phyloP scores from a whole-genome alignment of 768 basidiomycete species.

The Chalciporus sphaerocephalus region DNA sequence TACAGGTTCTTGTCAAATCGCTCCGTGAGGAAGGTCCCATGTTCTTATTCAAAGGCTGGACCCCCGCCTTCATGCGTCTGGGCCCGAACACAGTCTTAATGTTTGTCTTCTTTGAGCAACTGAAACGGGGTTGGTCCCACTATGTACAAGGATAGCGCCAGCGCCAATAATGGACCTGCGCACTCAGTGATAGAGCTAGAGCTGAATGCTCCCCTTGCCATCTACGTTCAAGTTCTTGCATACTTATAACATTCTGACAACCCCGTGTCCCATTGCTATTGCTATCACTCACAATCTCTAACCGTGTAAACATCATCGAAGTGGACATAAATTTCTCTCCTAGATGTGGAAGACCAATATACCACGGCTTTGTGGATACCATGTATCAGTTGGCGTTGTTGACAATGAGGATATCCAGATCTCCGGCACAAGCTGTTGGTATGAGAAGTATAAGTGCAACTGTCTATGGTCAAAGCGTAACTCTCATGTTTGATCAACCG shows the following conservation, averaged over 20 bases:
- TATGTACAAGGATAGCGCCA: neutral
- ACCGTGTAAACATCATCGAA: neutral
- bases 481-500: too few species aligned
- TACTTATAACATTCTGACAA: neutral
- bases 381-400: neutral
- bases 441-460: too few species aligned
- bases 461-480: too few species aligned
- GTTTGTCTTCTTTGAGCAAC: slow-evolving; percentile 87
- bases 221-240: neutral
- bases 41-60: slow-evolving; percentile 88
- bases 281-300: too few species aligned
- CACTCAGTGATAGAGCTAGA: neutral
- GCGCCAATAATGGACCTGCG: too few species aligned
- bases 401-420: too few species aligned
- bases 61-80: slow-evolving; percentile 78
- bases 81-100: slow-evolving; percentile 81
- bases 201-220: neutral
- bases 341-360: too few species aligned
- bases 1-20: slow-evolving; percentile 54
- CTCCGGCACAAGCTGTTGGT: too few species aligned
- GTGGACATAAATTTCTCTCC: neutral
- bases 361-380: neutral
- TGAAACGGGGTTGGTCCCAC: slow-evolving; percentile 57
- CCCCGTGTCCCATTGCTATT: neutral
- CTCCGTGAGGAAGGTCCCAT: slow-evolving; percentile 67